These are phyloP conservation scores for Cryomyces minteri DNA, from an alignment of 495 filamentous ascomycete species.

Conservation along the genomic window DNA sequence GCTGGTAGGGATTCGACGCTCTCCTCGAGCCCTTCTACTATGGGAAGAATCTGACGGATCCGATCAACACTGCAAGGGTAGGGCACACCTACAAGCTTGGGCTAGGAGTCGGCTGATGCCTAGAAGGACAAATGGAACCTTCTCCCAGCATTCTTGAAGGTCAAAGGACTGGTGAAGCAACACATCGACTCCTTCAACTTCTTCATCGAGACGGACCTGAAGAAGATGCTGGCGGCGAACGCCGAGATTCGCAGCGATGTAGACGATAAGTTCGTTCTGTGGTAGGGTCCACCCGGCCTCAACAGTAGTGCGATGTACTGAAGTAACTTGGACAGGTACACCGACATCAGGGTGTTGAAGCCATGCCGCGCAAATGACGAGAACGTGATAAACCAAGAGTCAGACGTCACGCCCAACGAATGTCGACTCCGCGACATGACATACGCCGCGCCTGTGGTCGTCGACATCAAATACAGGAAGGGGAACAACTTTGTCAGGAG, in stretches of 20 bases:
- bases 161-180: conserved; percentile 90
- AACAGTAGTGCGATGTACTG: too few relatives aligned
- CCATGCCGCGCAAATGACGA: conserved; percentile 62
- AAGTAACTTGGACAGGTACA: conserved; percentile 28
- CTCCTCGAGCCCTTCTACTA: conserved; percentile 91
- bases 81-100: neutral
- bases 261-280: conserved; percentile 64
- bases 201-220: conserved; percentile 86
- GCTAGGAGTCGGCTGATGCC: neutral
- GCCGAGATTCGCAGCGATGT: conserved; percentile 71
- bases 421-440: conserved; percentile 90
- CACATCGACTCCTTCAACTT: conserved; percentile 99
- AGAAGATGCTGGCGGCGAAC: conserved; percentile 87
- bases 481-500: conserved; percentile 51
- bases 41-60: conserved; percentile 80
- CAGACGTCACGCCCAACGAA: conserved; percentile 66
- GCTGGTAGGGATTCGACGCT: conserved; percentile 47
- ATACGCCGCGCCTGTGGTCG: conserved; percentile 80
- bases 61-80: conserved; percentile 67
- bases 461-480: conserved; percentile 73
- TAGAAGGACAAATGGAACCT: conserved; percentile 82
- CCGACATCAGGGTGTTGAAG: conserved; percentile 64
- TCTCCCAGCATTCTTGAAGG: conserved; percentile 86
- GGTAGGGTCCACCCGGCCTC: neutral
- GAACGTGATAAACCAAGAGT: conserved; percentile 35